Conservation (phyloP, 2,329 filamentous ascomycete genomes). For the Neurospora crassa region DNA sequence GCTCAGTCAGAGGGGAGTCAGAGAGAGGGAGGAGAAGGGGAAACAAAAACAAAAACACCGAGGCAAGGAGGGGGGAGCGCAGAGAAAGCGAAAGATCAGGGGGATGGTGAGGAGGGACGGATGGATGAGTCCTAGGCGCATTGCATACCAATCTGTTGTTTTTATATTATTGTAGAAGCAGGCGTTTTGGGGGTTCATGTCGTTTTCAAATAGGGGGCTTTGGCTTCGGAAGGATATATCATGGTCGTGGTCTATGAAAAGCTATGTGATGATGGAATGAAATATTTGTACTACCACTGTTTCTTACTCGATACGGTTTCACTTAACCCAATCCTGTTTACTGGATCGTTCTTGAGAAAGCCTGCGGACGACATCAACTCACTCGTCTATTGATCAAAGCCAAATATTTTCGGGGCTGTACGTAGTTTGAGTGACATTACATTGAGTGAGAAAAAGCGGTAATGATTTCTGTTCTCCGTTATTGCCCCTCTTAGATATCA, state of each 20-base stretch:
- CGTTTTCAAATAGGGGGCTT: background rate
- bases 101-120: conserved; percentile 8
- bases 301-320: no score
- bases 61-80: background rate
- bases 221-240: background rate
- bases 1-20: background rate
- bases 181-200: background rate
- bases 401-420: no score
- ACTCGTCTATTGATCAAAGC: no score
- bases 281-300: background rate
- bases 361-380: no score
- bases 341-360: no score
- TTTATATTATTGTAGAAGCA: background rate
- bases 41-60: background rate
- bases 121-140: conserved; percentile 21
- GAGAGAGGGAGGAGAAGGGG: background rate
- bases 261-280: background rate
- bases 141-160: background rate
- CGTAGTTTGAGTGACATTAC: no score
- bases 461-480: background rate
- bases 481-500: background rate
- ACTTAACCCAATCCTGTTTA: no score
- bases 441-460: no score
- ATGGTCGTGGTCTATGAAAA: background rate
- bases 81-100: background rate